Base-by-base conservation (phyloP, 225 moss, liverwort and hornwort species). In the Polytrichum commune region DNA sequence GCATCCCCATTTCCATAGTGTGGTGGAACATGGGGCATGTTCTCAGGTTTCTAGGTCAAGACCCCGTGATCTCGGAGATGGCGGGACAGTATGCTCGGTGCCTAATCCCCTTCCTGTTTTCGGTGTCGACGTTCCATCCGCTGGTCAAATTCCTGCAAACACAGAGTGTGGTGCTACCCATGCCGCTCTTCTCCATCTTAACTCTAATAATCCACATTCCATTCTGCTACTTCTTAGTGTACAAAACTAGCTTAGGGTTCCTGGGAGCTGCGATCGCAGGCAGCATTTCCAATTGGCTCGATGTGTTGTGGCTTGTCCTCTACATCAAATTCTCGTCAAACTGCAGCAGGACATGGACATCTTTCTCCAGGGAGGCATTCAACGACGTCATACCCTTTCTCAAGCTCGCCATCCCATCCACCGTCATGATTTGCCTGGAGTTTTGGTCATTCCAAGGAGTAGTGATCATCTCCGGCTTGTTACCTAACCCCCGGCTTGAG, bases 371-470 rank as follows among this genome's bases (percentile, higher is more conserved):
- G 1, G 89, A 89, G 20, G 92, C 92, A 4, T 81, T 87, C 57
- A 64, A 81, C n/a, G 92, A 84, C 25, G 66, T 90, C 26, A 57
- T 68, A 5, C 29, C 32, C 32, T 93, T 91, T 65, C 67, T 92
- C 64, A 80, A 74, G 38, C 77, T 92, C 1, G 94, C 88, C 27
- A 68, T 90, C 27, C 89, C 92, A 1, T 90, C 92, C 5, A 77
- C 87, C 0, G 4, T 89, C 32, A 95, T 95, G 95, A 70, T 93
- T 35, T 95, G 95, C 74, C 76, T 89, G 70, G 92, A 88, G 79
- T 79, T 77, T 19, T 95, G 92, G 92, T 82, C 87, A 19, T 91
- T 92, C 32, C 81, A 95, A 58, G 10, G 63, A 6, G 57, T 91
- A 25, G 85, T 91, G 1, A 77, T 95, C 5, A 24, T 92, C 1